Base-by-base conservation (phyloP, 345 rosid genomes). In the Schrenkiella parvula region DNA sequence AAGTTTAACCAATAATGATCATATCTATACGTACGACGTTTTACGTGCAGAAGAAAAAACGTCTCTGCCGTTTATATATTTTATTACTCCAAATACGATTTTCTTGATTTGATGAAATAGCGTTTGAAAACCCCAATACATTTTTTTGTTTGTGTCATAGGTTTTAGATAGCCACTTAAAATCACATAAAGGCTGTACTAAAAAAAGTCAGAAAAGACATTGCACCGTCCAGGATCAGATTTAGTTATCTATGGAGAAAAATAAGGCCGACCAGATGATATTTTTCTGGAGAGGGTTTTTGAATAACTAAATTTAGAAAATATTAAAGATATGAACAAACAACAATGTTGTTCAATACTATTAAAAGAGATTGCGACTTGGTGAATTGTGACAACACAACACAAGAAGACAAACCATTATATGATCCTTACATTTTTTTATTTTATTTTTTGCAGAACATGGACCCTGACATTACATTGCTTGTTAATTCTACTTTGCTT, bases 181-280 rank as follows among this genome's bases (percentile, higher is more conserved):
- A 50, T 22, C 31, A 22, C 31, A 22, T 50, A 19, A 19, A 46
- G 18, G 11, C 54, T 22, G 29, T 23, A 22, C 2, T 8, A 22
- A 5, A 48, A 47, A 14, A 8, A 34, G 13, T 54, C 22, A 23
- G 41, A 73, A 44, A 66, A 64, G 58, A 73, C 47, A 25, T 43
- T 17, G 71, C 60, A 73, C 78, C 67, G 72, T 29, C 72, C 66
- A 66, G 34, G 61, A 21, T 66, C 52, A 35, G 72, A 73, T 57
- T 25, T 21, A 46, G 28, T 46, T 50, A 50, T 12, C 28, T 46
- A 55, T 37, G n/a, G 23, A 66, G 37, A 65, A 4, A 56, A 37
- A 10, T n/a, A n/a, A 53, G 35, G 9, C 72, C 50, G 43, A 73
- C 72, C 72, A 57, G 15, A 35, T 51, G 35, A 1, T 34, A 32